phyloP scores from a whole-genome alignment of 495 filamentous ascomycete genomes.

The Xeromyces bisporus region DNA sequence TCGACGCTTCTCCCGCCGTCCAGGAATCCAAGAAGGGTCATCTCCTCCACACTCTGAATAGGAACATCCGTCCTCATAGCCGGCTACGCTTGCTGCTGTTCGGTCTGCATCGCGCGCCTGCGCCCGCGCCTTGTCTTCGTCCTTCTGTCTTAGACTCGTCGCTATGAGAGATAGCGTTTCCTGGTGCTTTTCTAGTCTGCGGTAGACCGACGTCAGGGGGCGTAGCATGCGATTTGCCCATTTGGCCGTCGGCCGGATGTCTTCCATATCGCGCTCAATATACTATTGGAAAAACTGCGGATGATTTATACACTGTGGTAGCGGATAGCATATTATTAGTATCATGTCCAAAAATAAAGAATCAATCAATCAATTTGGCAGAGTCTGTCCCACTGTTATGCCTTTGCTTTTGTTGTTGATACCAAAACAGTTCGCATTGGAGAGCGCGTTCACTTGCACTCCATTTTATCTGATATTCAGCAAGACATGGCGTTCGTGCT shows the following conservation, averaged over 20 bases:
- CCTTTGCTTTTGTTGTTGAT: too few species aligned
- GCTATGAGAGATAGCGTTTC: constrained; percentile 20
- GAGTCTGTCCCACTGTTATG: too few species aligned
- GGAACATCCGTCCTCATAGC: constrained; percentile 4
- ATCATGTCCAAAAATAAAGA: too few species aligned
- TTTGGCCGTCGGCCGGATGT: constrained; percentile 26
- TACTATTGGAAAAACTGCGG: too few species aligned
- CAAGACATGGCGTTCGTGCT: too few species aligned
- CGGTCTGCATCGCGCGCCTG: constrained; percentile 1
- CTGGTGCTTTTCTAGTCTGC: constrained; percentile 28
- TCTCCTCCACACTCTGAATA: constrained; percentile 24
- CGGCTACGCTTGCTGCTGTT: background rate
- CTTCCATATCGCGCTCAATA: constrained; percentile 25
- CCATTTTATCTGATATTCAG: too few species aligned
- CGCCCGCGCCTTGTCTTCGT: constrained; percentile 1
- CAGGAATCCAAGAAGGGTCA: constrained; percentile 31
- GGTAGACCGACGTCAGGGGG: constrained; percentile 28
- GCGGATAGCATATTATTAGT: too few species aligned
- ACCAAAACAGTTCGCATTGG: too few species aligned
- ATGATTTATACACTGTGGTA: too few species aligned
- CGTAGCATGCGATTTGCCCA: constrained; percentile 34
- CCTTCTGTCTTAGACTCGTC: constrained; percentile 11
- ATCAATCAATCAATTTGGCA: too few species aligned
- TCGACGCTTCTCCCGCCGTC: constrained; percentile 18
- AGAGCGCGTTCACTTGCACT: too few species aligned